These are phyloP conservation scores for Dictyostelium brefeldianum DNA, from an alignment of 78 protist species.

Conservation along the genomic window DNA sequence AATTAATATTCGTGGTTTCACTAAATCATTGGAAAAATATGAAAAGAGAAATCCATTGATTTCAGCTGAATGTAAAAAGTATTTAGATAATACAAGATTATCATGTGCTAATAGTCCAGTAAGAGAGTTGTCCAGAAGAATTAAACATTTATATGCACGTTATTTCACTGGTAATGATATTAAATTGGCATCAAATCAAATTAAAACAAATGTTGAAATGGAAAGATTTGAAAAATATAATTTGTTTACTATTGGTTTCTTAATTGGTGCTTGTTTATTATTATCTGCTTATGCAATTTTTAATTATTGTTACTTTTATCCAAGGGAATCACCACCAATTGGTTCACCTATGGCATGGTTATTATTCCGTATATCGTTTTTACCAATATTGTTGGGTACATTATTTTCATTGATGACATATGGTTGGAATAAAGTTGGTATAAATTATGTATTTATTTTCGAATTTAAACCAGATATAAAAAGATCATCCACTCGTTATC, in stretches of 20 bases:
- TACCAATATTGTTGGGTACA: constrained; percentile 47
- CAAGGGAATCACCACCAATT: constrained; percentile 14
- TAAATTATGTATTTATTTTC: constrained; percentile 71
- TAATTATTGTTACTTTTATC: constrained; percentile 31
- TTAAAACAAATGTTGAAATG: neutral
- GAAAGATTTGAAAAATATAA: neutral
- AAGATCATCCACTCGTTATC: constrained; percentile 42
- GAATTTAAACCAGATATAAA: constrained; percentile 40
- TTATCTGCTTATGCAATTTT: neutral
- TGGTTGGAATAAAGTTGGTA: constrained; percentile 26
- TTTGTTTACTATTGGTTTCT: constrained; percentile 16
- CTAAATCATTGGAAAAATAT: constrained; percentile 25
- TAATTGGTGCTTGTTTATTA: constrained; percentile 31
- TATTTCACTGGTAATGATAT: constrained; percentile 58
- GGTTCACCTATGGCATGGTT: constrained; percentile 66
- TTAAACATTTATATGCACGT: constrained; percentile 31
- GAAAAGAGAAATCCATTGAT: neutral
- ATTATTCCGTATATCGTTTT: constrained; percentile 20
- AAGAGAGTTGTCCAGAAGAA: constrained; percentile 6
- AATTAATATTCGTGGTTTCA: constrained; percentile 21
- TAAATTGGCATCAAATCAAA: constrained; percentile 24
- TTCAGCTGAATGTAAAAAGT: neutral
- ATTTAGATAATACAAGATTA: neutral
- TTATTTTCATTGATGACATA: constrained; percentile 28
- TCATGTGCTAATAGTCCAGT: neutral